These are phyloP conservation scores for Hondaea fermentalgiana DNA, from an alignment of 108 stramenopile genomes.

Conservation along the genomic window DNA sequence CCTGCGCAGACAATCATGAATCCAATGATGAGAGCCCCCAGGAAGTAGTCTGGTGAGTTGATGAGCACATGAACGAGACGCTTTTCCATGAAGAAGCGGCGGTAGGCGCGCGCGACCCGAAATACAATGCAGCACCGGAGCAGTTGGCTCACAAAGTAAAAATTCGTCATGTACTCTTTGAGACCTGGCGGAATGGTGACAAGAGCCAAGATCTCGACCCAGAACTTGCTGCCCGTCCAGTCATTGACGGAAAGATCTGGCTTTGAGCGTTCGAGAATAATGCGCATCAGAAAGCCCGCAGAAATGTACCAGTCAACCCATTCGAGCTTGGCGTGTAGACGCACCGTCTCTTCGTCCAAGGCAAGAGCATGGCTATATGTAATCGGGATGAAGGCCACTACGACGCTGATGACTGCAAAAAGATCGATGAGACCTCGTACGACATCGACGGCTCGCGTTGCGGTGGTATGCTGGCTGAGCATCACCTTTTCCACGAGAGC, in stretches of 20 bases:
- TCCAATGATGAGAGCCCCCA: neutral
- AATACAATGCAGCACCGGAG: neutral
- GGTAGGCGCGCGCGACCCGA: neutral
- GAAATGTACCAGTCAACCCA: neutral
- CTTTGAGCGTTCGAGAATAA: neutral
- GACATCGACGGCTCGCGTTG: neutral
- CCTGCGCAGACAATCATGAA: neutral
- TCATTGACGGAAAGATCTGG: neutral
- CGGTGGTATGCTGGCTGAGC: neutral
- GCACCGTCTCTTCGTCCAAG: neutral
- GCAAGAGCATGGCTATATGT: neutral
- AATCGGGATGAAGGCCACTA: neutral
- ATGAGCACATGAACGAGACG: neutral
- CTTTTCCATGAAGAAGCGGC: neutral
- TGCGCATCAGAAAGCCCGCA: neutral
- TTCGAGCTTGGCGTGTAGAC: neutral
- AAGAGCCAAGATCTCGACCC: neutral
- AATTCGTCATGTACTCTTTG: neutral
- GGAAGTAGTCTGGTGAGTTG: neutral
- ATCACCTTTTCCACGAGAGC: neutral
- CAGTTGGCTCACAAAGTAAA: neutral
- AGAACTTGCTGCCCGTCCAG: neutral
- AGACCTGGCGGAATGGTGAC: neutral
- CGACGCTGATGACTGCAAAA: neutral
- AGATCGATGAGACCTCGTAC: neutral